Base-by-base conservation (phyloP, 345 rosid genomes). In the Hirschfeldia incana region DNA sequence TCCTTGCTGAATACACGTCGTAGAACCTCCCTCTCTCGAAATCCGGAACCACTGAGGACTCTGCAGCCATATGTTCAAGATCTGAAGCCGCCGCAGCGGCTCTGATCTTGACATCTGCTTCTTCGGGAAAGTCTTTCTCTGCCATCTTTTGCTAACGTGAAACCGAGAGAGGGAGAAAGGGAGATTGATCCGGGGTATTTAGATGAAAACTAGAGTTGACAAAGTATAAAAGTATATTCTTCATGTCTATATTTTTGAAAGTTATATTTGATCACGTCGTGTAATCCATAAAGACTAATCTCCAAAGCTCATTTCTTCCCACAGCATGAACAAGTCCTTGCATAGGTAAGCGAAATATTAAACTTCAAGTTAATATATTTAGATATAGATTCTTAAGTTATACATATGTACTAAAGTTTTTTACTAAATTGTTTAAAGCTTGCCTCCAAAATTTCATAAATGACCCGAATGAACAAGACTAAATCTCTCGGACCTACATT, bases 1-100 rank as follows among this genome's bases (percentile, higher is more conserved):
- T 90, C 78, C 87, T 84, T 0, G 93, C 98, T 0, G 97, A 82
- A 74, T 95, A 95, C 82, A 83, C 89, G 1, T 92, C 98, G 39
- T 95, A 95, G 39, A 90, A 89, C 77, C 90, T 89, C 26, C 99
- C 99, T 69, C 99, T 89, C 85, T 89, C 89, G 67, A 95, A 90
- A 8, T 86, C 30, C 4, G 90, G 78, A 78, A 70, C 82, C 57
- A n/a, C 17, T 17, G 57, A 49, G 0, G 57, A 49, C 57, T 49
- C 57, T 13, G 57, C 57, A 5, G 57, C 57, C 57, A 49, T 49
- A n/a, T 49, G 57, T 49, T 49, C 57, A 49, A 49, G 57, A 49
- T 49, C 57, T 0, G 57, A 4, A 12, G 53, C 53, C 55, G 55
- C 55, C 1, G 51, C 51, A 44, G 55, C 55, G 4, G 55, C 16